phyloP scores from a whole-genome alignment of 208 protist genomes.

The Crithidia bombi region DNA sequence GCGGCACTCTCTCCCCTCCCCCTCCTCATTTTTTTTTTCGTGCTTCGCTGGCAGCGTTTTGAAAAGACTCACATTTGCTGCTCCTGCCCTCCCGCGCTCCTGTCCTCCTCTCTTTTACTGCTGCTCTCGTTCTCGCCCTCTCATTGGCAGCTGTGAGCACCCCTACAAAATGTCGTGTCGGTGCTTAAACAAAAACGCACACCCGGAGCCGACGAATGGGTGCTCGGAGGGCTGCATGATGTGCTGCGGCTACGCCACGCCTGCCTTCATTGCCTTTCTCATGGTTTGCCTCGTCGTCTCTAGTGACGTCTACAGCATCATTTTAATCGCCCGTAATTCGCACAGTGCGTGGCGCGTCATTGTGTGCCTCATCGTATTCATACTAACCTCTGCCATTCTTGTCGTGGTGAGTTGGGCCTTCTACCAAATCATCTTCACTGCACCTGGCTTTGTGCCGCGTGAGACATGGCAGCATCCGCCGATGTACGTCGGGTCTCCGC shows the following conservation, averaged over 20 bases:
- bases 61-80: no score
- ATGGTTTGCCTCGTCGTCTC: constrained; percentile 37
- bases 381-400: constrained; percentile 28
- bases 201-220: constrained; percentile 31
- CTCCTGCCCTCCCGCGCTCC: no score
- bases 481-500: constrained; percentile 21
- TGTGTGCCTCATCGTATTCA: constrained; percentile 45
- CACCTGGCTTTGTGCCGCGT: constrained; percentile 60
- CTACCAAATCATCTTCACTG: constrained; percentile 48
- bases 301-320: constrained; percentile 46
- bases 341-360: constrained; percentile 43
- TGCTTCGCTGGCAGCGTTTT: no score
- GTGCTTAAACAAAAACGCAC: constrained; percentile 41
- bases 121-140: background rate
- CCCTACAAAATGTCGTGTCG: background rate
- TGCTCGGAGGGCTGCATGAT: constrained; percentile 42
- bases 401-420: constrained; percentile 46
- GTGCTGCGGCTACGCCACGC: constrained; percentile 54
- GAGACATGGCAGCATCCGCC: constrained; percentile 57
- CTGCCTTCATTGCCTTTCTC: constrained; percentile 41
- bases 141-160: background rate
- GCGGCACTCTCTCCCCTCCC: no score
- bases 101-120: background rate
- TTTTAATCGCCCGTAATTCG: constrained; percentile 33
- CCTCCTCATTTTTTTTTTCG: no score